Evolutionary conservation across 2,329 filamentous ascomycete genomes (phyloP), one percentile per base, ranked within the genome.

Genomic region (Beauveria medogensis): DNA sequence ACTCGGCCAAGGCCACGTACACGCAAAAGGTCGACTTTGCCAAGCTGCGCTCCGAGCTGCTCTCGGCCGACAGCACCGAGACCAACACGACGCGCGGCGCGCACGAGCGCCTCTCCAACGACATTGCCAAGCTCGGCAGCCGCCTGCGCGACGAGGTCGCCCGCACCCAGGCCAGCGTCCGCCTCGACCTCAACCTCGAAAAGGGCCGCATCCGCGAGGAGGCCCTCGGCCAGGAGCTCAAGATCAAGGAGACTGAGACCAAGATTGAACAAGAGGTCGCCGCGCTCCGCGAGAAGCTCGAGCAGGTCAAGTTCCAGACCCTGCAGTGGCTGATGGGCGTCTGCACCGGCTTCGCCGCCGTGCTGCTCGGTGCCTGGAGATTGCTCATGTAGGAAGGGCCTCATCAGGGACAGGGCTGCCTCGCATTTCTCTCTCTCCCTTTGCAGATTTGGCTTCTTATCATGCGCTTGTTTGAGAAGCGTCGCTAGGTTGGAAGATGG

Each of bases 221-320:
- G 79, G 92, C 92, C 20, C 95, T 96, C 66, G 89, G 90, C 62
- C 94, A 97, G 77, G 94, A 99, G 75, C 85, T 99, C 75, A 95
- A 96, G 79, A 91, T 99, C 70, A 97, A 96, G 79, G 94, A 99
- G 82, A 97, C 94, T 14, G 94, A 99, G 78, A 96, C 92, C 62
- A 88, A 95, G 76, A 97, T 99, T 69, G 94, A 99, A 79, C 93
- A 97, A 77, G 94, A 97, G 79, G 92, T 94, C 59, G 93, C 93
- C 46, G 89, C 89, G 37, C 74, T 99, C 71, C 81, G 91, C 66
- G 94, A 97, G 79, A 88, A 95, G 77, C 81, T 99, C 53, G 94
- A 99, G 78, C 90, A 91, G 67, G 94, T 99, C 74, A 99, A 99
- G 81, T 97, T 97, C 76, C 91, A 92, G 71, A 97, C 94, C 41